Evolutionary conservation across 2,329 filamentous ascomycete species (phyloP).

Genomic region (Beauveria scarabaeidicola): DNA sequence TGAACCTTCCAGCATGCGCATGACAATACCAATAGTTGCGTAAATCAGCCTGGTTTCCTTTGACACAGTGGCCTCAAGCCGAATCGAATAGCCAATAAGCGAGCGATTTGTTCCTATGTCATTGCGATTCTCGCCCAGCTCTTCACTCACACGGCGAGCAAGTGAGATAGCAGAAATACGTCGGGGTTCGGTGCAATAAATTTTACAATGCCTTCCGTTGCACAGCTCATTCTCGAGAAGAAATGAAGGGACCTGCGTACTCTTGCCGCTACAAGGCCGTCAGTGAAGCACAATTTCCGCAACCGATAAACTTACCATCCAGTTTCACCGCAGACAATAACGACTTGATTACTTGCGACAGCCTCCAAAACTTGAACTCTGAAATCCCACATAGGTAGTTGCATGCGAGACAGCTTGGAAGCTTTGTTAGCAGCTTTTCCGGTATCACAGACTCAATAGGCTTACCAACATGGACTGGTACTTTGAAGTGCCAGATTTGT

Average conservation of each 20-base stretch:
- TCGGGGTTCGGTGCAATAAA: constrained; percentile 91
- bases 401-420: constrained; percentile 53
- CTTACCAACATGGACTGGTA: constrained; percentile 72
- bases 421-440: constrained; percentile 4
- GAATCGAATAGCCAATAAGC: constrained; percentile 88
- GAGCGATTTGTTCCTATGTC: constrained; percentile 79
- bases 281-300: constrained; percentile 13
- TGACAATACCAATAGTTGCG: constrained; percentile 87
- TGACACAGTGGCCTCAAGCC: constrained; percentile 79
- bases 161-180: constrained; percentile 94
- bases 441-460: background rate
- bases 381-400: constrained; percentile 85
- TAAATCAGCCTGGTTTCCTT: constrained; percentile 79
- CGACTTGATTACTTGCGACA: constrained; percentile 72
- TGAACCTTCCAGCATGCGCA: constrained; percentile 90
- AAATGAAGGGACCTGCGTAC: constrained; percentile 92
- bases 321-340: constrained; percentile 94
- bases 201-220: constrained; percentile 73
- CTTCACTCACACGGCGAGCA: constrained; percentile 86
- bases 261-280: constrained; percentile 60
- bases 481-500: constrained; percentile 46
- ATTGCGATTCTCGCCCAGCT: constrained; percentile 74
- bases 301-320: constrained; percentile 51
- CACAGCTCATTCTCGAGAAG: constrained; percentile 82
- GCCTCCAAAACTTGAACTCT: constrained; percentile 67